A percentile compares a stretch with the other conserved stretches of the same genome.
Evolutionary conservation across 1,139 yeast genomes (phyloP).

Genomic region (Wickerhamomyces sp.): DNA sequence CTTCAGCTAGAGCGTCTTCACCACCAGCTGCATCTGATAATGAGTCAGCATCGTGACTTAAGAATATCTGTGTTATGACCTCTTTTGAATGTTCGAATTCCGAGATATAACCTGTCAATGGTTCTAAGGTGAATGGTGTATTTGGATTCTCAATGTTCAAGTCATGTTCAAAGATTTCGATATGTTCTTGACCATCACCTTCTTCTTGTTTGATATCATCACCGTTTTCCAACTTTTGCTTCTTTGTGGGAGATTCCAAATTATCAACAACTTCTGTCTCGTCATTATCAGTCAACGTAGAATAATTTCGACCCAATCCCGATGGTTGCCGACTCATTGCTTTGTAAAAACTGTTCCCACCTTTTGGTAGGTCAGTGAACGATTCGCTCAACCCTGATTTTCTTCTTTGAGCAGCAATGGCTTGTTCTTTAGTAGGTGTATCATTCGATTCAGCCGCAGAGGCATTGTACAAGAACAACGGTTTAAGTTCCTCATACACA

Average conservation of each 20-base stretch:
- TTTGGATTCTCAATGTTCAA: slow-evolving; percentile 35
- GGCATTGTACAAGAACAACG: slow-evolving; percentile 56
- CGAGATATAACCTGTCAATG: slow-evolving; percentile 36
- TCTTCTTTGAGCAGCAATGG: slow-evolving; percentile 32
- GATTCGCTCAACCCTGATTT: slow-evolving; percentile 13
- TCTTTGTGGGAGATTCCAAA: slow-evolving; percentile 34
- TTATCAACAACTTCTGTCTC: slow-evolving; percentile 23
- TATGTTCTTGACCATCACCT: slow-evolving; percentile 1
- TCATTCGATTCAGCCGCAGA: slow-evolving; percentile 45
- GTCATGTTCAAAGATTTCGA: slow-evolving; percentile 30
- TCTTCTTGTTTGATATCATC: slow-evolving; percentile 1
- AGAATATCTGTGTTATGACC: slow-evolving; percentile 49
- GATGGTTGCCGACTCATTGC: slow-evolving; percentile 19
- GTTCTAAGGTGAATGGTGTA: slow-evolving; percentile 50
- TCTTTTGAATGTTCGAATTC: slow-evolving; percentile 47
- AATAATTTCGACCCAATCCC: slow-evolving; percentile 24
- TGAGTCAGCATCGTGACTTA: slow-evolving; percentile 39
- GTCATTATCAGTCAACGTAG: slow-evolving; percentile 33
- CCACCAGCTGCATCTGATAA: slow-evolving; percentile 33
- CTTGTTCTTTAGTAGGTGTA: slow-evolving; percentile 57
- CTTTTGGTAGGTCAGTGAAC: slow-evolving; percentile 2
- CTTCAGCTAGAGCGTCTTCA: slow-evolving; percentile 24
- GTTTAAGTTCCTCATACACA: slow-evolving; percentile 56
- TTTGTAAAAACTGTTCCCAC: slow-evolving; percentile 12
- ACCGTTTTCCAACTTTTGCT: slow-evolving; percentile 21